Conservation (phyloP, 192 early-diverging fungal species). For the Allomyces arbusculus region DNA sequence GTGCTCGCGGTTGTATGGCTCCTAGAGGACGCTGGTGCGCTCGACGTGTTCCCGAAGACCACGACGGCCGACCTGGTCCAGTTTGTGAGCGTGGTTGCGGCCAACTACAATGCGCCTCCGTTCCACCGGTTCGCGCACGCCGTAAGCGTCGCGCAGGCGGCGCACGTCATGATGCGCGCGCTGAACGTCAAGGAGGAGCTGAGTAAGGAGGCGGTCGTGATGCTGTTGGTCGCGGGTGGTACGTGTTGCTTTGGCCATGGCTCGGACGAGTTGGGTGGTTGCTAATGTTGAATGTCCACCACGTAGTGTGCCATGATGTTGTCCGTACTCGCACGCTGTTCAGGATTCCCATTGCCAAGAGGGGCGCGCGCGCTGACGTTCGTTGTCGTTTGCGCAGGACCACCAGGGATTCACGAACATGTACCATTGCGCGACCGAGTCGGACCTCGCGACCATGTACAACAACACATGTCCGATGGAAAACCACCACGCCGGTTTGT, state of each 20-base stretch:
- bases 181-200: neutral
- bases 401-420: neutral
- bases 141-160: neutral
- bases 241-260: neutral
- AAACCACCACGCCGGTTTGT: neutral
- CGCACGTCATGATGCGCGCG: neutral
- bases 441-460: neutral
- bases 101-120: neutral
- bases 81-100: neutral
- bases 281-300: too few relatives aligned
- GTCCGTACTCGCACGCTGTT: neutral
- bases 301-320: neutral
- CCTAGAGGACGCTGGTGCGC: neutral
- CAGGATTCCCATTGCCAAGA: too few relatives aligned
- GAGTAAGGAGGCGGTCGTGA: neutral
- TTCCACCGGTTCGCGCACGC: neutral
- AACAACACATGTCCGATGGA: neutral
- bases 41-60: neutral
- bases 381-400: neutral
- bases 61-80: neutral
- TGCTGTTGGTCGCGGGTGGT: neutral
- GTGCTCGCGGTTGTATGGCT: neutral
- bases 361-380: too few relatives aligned
- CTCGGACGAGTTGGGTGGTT: too few relatives aligned
- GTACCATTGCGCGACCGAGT: neutral